phyloP scores from a whole-genome alignment of 1,284 basidiomycete species.

The Trichosporon coremiiforme region DNA sequence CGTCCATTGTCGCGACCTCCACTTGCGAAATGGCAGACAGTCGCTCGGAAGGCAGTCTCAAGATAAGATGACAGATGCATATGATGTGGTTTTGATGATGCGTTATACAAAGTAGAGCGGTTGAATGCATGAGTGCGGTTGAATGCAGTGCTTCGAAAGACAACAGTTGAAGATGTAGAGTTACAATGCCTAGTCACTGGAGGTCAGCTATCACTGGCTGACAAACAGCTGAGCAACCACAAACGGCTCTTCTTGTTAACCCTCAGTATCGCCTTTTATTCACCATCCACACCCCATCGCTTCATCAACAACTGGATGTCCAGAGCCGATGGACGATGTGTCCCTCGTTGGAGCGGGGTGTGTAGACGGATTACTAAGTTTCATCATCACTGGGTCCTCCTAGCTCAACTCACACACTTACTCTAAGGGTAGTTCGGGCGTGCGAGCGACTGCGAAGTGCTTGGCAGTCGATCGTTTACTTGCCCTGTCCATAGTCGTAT shows the following conservation, averaged over 20 bases:
- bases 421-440: not conserved
- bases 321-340: conserved; percentile 16
- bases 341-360: conserved; percentile 32
- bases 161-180: conserved; percentile 9
- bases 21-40: not conserved
- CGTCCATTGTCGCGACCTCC: not conserved
- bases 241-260: conserved; percentile 9
- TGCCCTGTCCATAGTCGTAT: conserved; percentile 59
- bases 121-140: conserved; percentile 4
- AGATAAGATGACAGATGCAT: not conserved
- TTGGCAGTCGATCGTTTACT: not conserved
- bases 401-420: not conserved
- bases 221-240: not conserved
- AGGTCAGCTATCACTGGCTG: too few relatives aligned
- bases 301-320: not conserved
- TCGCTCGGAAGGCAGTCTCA: too few relatives aligned
- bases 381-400: conserved; percentile 40
- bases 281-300: conserved; percentile 38
- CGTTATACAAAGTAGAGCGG: not conserved
- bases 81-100: not conserved
- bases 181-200: conserved; percentile 1
- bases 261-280: conserved; percentile 48
- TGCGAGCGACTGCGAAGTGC: not conserved
- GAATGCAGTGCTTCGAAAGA: conserved; percentile 10
- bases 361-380: conserved; percentile 46